Conservation (phyloP, 2,329 filamentous ascomycete genomes). For the Botrytis porri region DNA sequence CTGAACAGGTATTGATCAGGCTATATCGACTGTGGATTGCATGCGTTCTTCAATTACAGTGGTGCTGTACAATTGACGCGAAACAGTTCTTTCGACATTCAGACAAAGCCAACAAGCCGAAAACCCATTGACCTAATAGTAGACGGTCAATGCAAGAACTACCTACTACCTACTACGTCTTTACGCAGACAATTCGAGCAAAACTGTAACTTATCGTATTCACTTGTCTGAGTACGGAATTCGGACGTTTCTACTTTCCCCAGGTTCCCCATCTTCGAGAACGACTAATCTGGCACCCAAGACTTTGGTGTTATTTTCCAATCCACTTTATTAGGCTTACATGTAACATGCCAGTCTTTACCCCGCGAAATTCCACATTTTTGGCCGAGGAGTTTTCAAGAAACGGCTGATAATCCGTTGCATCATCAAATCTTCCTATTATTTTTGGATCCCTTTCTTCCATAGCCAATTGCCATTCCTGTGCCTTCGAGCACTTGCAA, state of each 20-base stretch:
- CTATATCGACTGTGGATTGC: background rate
- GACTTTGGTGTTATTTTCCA: background rate
- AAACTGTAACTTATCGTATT: background rate
- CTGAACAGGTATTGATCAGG: background rate
- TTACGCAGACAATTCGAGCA: background rate
- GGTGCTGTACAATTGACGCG: background rate
- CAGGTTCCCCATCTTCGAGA: background rate
- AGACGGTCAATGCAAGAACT: background rate
- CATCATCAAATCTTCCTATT: background rate
- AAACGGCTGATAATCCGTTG: background rate
- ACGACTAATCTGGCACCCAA: background rate
- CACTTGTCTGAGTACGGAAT: background rate
- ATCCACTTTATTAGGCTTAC: background rate
- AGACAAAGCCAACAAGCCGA: background rate
- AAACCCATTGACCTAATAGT: background rate
- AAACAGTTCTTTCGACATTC: background rate
- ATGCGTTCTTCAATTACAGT: background rate
- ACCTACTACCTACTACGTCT: background rate
- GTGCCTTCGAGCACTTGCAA: background rate
- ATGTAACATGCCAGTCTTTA: slow-evolving; percentile 4
- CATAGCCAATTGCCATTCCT: background rate
- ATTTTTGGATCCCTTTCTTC: background rate
- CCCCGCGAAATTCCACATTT: slow-evolving; percentile 8
- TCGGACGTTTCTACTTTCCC: background rate
- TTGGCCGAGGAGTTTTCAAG: slow-evolving; percentile 6